phyloP scores from a whole-genome alignment of 495 filamentous ascomycete genomes.

The Penicillium fimorum region DNA sequence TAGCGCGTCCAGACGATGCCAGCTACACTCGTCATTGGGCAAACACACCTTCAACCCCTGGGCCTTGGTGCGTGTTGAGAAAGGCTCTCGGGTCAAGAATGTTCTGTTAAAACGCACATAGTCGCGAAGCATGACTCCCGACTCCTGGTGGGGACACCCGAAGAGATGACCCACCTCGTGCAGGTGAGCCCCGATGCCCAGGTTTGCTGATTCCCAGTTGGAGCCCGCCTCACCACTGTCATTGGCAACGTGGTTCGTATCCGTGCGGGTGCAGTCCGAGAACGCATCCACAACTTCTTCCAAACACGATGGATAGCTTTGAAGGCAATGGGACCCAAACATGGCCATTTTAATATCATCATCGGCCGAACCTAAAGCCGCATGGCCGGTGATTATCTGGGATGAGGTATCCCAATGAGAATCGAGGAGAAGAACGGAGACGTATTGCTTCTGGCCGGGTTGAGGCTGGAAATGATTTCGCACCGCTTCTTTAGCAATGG shows the following conservation, averaged over 20 bases:
- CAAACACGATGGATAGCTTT: slow-evolving; percentile 79
- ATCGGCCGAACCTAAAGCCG: slow-evolving; percentile 67
- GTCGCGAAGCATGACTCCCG: slow-evolving; percentile 83
- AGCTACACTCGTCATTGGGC: slow-evolving; percentile 75
- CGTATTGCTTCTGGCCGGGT: slow-evolving; percentile 78
- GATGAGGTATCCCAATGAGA: slow-evolving; percentile 76
- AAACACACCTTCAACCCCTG: slow-evolving; percentile 70
- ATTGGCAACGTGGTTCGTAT: slow-evolving; percentile 76
- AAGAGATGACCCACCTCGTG: slow-evolving; percentile 87
- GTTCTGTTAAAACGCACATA: slow-evolving; percentile 81
- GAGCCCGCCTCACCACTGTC: slow-evolving; percentile 81
- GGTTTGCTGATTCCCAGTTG: slow-evolving; percentile 87
- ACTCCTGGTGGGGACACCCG: slow-evolving; percentile 83
- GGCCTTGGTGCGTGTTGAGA: slow-evolving; percentile 77
- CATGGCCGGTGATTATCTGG: slow-evolving; percentile 74
- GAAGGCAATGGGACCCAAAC: slow-evolving; percentile 85
- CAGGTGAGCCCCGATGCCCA: slow-evolving; percentile 88
- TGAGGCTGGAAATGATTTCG: slow-evolving; percentile 68
- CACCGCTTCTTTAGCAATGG: slow-evolving; percentile 73
- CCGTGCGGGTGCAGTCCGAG: slow-evolving; percentile 81
- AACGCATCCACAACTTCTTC: slow-evolving; percentile 87
- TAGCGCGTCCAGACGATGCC: slow-evolving; percentile 85
- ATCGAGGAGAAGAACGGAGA: slow-evolving; percentile 80
- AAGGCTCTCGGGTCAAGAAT: slow-evolving; percentile 74
- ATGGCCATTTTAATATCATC: slow-evolving; percentile 78